phyloP scores from a whole-genome alignment of 1,284 basidiomycete species.

The Thecaphora thlaspeos region DNA sequence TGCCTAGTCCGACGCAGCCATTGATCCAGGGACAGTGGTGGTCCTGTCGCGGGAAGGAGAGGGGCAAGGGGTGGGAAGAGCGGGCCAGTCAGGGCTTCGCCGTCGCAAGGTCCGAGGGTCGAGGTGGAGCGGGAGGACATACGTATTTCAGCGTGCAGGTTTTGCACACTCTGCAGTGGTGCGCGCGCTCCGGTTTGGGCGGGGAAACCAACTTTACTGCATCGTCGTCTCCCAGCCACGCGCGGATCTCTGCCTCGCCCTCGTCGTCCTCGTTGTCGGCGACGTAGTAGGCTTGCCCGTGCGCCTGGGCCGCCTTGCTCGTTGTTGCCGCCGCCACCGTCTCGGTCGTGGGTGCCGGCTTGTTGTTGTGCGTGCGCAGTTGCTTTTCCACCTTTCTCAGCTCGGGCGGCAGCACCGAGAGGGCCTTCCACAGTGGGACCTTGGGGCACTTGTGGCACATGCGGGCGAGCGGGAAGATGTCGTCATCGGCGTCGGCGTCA shows the following conservation, averaged over 20 bases:
- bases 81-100: neutral
- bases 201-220: constrained; percentile 53
- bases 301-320: constrained; percentile 37
- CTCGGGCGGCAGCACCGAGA: constrained; percentile 49
- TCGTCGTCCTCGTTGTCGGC: constrained; percentile 40
- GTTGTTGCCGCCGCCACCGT: constrained; percentile 20
- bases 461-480: constrained; percentile 41
- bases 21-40: constrained; percentile 76
- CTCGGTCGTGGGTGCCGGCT: constrained; percentile 8
- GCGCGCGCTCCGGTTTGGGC: constrained; percentile 81
- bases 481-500: constrained; percentile 34
- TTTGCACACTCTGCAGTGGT: constrained; percentile 92
- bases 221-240: constrained; percentile 44
- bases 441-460: constrained; percentile 53
- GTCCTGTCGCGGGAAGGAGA: constrained; percentile 21
- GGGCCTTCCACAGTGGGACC: constrained; percentile 42
- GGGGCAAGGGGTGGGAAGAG: neutral
- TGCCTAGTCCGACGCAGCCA: constrained; percentile 88
- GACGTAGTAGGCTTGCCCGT: constrained; percentile 9
- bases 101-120: constrained; percentile 22
- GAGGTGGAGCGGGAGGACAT: constrained; percentile 20
- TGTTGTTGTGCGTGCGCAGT: constrained; percentile 18
- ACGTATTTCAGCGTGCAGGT: constrained; percentile 86
- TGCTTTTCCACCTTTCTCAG: constrained; percentile 44
- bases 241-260: constrained; percentile 44